Percentiles rank a stretch among this genome's conserved stretches.
These are phyloP conservation scores for Talaromyces amestolkiae DNA, from an alignment of 2,329 filamentous ascomycete genomes.

Conservation along the genomic window DNA sequence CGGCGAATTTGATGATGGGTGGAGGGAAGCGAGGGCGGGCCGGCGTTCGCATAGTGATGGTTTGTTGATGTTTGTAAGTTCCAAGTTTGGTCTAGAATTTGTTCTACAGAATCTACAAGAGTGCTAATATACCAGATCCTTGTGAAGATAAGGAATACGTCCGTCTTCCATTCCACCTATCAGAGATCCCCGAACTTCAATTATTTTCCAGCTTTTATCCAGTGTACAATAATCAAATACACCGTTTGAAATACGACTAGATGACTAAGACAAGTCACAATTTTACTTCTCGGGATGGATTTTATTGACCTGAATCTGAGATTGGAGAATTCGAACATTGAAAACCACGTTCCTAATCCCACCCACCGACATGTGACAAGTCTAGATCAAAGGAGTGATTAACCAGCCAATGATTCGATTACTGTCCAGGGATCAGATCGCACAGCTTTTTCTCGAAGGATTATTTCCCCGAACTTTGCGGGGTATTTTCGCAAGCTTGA, in stretches of 20 bases:
- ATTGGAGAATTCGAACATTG: neutral
- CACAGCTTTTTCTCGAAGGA: neutral
- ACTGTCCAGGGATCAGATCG: neutral
- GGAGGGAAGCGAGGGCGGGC: neutral
- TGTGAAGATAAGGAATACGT: neutral
- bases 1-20: slow-evolving; percentile 3
- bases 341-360: neutral
- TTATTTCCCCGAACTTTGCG: neutral
- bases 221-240: neutral
- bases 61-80: neutral
- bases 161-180: neutral
- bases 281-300: too few relatives aligned
- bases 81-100: neutral
- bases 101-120: neutral
- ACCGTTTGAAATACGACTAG: neutral
- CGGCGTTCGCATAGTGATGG: neutral
- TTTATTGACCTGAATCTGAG: neutral
- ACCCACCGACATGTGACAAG: neutral
- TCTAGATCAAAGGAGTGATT: neutral
- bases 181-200: neutral
- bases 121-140: neutral
- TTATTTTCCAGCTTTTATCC: neutral
- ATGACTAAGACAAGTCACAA: neutral
- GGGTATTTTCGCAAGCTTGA: neutral
- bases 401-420: neutral